A percentile compares a stretch with the other conserved stretches of the same genome.
Conservation (phyloP, 805 yeast genomes). For the Pichia cabralensis region DNA sequence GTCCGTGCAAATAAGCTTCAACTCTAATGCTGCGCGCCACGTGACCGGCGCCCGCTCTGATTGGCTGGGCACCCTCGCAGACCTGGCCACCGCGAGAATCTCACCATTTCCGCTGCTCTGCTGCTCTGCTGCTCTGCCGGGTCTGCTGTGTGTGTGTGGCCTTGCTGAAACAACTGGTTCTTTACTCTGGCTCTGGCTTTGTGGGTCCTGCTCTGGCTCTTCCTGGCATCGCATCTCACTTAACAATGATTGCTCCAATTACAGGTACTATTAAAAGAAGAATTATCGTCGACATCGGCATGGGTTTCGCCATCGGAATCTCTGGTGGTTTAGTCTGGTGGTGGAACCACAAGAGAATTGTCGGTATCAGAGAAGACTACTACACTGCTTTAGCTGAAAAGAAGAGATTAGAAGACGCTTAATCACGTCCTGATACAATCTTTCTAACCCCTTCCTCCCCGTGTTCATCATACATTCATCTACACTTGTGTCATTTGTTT, state of each 20-base stretch:
- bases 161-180: too few species aligned
- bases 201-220: too few species aligned
- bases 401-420: constrained; percentile 58
- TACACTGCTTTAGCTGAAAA: constrained; percentile 70
- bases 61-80: neutral
- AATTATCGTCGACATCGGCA: constrained; percentile 65
- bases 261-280: constrained; percentile 75
- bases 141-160: neutral
- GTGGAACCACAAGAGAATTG: constrained; percentile 68
- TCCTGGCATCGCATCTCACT: too few species aligned
- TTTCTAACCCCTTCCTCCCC: too few species aligned
- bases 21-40: neutral
- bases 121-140: neutral
- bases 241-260: constrained; percentile 83
- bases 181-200: too few species aligned
- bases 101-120: too few species aligned
- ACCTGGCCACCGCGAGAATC: too few species aligned
- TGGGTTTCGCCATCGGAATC: constrained; percentile 37
- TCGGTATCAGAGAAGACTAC: constrained; percentile 73
- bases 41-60: neutral
- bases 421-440: too few species aligned
- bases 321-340: constrained; percentile 70
- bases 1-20: too few species aligned
- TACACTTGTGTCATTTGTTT: too few species aligned
- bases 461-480: too few species aligned